Evolutionary conservation across 768 basidiomycete genomes (phyloP), one percentile per base, ranked within the genome.

Genomic region (Hydnum rufescens): DNA sequence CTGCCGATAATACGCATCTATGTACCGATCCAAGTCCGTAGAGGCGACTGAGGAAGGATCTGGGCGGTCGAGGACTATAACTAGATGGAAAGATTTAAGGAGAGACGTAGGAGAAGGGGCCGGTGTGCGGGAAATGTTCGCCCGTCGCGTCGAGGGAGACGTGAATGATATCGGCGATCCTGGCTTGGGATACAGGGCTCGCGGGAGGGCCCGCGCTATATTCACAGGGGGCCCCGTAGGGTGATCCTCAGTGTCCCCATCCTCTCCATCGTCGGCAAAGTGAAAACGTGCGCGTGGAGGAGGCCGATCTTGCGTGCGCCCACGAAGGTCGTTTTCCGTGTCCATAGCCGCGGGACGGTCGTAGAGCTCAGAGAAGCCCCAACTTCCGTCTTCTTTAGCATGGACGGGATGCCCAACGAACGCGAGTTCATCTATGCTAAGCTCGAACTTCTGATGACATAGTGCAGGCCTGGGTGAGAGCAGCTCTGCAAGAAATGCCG

Each of bases 321-420:
- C 47, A 0, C 44, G 47, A 5, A 49, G 48, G 8, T 51, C 59
- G 13, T 54, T 52, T 5, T 57, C 53, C 48, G 43, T 55, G 34
- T 56, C 56, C 30, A 56, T 47, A 2, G 58, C 57, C 22, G 39
- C 23, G 26, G 8, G 13, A 13, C 44, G 51, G 16, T 54, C 57
- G 19, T 63, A 59, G 4, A 64, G 59, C 32, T 59, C 53, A 49
- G 60, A 58, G 54, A 60, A 85, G 36, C 70, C 68, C 88, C 90
- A 90, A 13, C 61, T 69, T 1, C 81, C 84, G 58, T 81, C 78
- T 28, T 68, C 60, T 51, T 84, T 81, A 6, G 75, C 75, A 61
- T 82, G 84, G 2, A 96, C 89, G 1, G 93, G 95, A 63, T 97
- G 92, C 0, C 95, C 95, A 42, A 96, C 72, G 63, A 96, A 97